These are phyloP conservation scores for Entomortierella parvispora DNA, from an alignment of 192 early-diverging fungal species.

Conservation along the genomic window DNA sequence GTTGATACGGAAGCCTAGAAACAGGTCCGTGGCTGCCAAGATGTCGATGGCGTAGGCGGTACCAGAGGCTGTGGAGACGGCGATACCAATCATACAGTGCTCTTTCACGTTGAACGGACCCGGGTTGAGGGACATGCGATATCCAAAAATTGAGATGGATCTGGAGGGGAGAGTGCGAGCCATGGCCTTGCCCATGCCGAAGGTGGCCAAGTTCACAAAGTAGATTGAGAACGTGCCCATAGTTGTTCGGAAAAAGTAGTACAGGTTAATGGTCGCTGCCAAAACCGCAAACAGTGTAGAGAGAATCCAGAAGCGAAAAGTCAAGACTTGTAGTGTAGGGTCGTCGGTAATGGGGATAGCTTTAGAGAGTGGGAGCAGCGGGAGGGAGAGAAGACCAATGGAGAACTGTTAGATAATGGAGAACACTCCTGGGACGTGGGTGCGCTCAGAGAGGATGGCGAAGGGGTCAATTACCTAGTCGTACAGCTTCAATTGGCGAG, in stretches of 20 bases:
- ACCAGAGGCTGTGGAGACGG: conserved; percentile 56
- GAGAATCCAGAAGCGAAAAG: conserved; percentile 63
- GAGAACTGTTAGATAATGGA: background rate
- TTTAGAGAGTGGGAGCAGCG: too few species aligned
- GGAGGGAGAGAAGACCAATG: too few species aligned
- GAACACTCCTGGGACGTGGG: background rate
- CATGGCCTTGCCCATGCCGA: conserved; percentile 32
- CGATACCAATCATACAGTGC: conserved; percentile 67
- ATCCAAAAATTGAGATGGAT: conserved; percentile 1
- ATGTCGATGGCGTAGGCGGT: conserved; percentile 63
- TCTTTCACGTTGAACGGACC: conserved; percentile 75
- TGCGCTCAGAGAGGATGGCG: too few species aligned
- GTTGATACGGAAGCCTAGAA: conserved; percentile 19
- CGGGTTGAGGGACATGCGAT: conserved; percentile 24
- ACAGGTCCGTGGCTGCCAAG: conserved; percentile 15
- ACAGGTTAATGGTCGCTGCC: conserved; percentile 43
- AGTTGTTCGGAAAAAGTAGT: conserved; percentile 53
- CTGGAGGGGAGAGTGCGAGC: conserved; percentile 10
- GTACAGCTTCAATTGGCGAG: conserved; percentile 10
- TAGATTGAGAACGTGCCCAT: conserved; percentile 31
- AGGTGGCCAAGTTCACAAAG: too few species aligned
- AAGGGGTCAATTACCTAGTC: conserved; percentile 1
- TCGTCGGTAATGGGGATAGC: conserved; percentile 36
- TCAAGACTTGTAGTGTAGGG: conserved; percentile 51
- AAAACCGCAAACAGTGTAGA: conserved; percentile 52